Evolutionary conservation across 225 moss, liverwort and hornwort genomes (phyloP), one percentile per base, ranked within the genome.

Genomic region (Pleurozium schreberi): DNA sequence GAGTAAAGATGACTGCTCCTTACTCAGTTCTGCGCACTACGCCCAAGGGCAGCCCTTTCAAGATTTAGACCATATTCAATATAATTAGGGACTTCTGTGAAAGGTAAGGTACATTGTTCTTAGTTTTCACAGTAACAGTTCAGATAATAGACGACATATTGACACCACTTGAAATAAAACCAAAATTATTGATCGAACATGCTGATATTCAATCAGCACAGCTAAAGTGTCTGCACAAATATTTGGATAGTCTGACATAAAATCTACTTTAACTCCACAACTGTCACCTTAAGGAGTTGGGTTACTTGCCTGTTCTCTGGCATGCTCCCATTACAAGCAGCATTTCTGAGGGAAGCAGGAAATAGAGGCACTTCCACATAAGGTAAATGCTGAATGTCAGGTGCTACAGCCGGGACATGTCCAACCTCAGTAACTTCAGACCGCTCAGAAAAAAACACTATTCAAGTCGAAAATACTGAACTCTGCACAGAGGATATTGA

Each of bases 301-400:
- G 83, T 92, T 86, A 93, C 92, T 90, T 90, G 92, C 93, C 92
- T 92, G 92, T 92, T 88, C 91, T 93, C 91, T 90, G 91, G 90
- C 81, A 86, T 88, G 91, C 90, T 90, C 91, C 90, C 89, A 85
- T 74, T 89, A 88, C 85, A 87, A 83, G 87, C 88, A 87, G 88
- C 88, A 90, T 89, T 88, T 88, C 89, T 93, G 84, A 91, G 90
- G 91, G 90, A 88, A 87, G 91, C 90, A 90, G 77, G 81, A 87
- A 90, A 90, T 58, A 88, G 88, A 84, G 71, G 93, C 88, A 93
- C 82, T 90, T 90, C 93, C 93, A 91, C 91, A 81, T 86, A 93
- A 75, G 78, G 85, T 92, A 93, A 89, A 87, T 90, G 91, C 85
- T 92, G 87, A 89, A 81, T 89, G 89, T 92, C 92, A 93, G 87